Percentiles rank a stretch among this genome's conserved stretches.
Evolutionary conservation across 495 filamentous ascomycete genomes (phyloP).

Genomic region (Podospora sp.): DNA sequence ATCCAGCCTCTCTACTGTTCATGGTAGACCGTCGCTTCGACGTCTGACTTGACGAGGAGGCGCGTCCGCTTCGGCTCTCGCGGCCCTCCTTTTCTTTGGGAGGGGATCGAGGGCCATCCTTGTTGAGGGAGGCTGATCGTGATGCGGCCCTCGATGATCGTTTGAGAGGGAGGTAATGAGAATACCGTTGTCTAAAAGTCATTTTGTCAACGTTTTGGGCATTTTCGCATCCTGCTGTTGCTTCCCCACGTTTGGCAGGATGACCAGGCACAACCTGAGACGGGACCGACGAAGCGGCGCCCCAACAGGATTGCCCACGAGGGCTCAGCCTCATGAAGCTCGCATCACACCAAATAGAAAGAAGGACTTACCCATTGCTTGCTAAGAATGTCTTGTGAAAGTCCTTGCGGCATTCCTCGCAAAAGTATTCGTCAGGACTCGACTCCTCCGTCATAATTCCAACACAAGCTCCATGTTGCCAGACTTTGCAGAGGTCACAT

Average conservation of each 20-base stretch:
- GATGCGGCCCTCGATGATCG: constrained; percentile 49
- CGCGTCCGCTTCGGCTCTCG: constrained; percentile 49
- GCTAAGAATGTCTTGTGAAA: constrained; percentile 80
- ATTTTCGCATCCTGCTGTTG: not conserved
- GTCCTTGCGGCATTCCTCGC: constrained; percentile 90
- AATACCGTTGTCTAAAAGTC: constrained; percentile 55
- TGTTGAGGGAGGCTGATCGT: constrained; percentile 59
- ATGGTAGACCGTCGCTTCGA: constrained; percentile 91
- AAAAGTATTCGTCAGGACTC: constrained; percentile 96
- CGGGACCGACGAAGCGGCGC: constrained; percentile 32
- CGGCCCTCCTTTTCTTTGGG: constrained; percentile 53
- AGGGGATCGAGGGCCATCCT: constrained; percentile 54
- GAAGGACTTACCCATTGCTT: constrained; percentile 72
- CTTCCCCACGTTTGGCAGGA: constrained; percentile 8
- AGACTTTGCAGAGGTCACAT: constrained; percentile 96
- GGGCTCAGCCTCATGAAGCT: constrained; percentile 26
- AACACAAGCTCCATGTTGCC: constrained; percentile 98
- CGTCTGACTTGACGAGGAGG: constrained; percentile 50
- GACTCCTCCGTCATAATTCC: constrained; percentile 91
- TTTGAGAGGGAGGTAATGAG: constrained; percentile 58
- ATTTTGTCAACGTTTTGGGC: constrained; percentile 35
- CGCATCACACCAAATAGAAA: constrained; percentile 14
- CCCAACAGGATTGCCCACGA: constrained; percentile 32
- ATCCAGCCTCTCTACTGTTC: constrained; percentile 94
- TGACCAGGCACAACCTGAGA: constrained; percentile 18